phyloP scores from a whole-genome alignment of 1,284 basidiomycete genomes.

The Butyriboletus appendiculatus region DNA sequence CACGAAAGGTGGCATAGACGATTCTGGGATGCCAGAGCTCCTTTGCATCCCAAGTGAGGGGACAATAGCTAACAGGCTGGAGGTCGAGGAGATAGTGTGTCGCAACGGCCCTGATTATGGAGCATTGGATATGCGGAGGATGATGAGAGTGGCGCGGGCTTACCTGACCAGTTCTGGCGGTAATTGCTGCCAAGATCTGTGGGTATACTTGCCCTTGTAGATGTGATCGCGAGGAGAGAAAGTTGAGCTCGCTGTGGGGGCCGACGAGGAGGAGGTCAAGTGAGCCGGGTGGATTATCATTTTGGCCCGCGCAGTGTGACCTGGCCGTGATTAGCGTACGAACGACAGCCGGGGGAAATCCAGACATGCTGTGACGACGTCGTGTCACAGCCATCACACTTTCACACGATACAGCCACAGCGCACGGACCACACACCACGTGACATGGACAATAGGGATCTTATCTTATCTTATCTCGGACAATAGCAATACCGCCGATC shows the following conservation, averaged over 20 bases:
- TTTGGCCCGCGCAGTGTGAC: constrained; percentile 39
- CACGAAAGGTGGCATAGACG: constrained; percentile 52
- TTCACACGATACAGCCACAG: constrained; percentile 28
- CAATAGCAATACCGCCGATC: not conserved
- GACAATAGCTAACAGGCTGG: constrained; percentile 45
- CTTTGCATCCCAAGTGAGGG: constrained; percentile 57
- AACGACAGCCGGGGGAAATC: constrained; percentile 39
- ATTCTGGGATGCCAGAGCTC: constrained; percentile 59
- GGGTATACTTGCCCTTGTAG: constrained; percentile 66
- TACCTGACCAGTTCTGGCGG: constrained; percentile 71
- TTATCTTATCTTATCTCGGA: constrained; percentile 25
- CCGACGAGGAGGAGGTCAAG: constrained; percentile 22
- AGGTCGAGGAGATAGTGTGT: constrained; percentile 58
- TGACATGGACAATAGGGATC: constrained; percentile 8
- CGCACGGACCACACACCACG: constrained; percentile 30
- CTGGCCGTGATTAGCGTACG: constrained; percentile 40
- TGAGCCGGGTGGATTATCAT: constrained; percentile 32
- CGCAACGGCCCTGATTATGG: constrained; percentile 53
- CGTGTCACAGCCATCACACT: constrained; percentile 30
- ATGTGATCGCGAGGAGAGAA: constrained; percentile 33
- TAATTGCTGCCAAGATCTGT: constrained; percentile 68
- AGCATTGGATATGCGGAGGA: constrained; percentile 1
- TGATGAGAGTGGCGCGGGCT: constrained; percentile 37
- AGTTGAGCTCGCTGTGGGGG: constrained; percentile 19
- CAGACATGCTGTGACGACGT: constrained; percentile 34